Conservation (phyloP, 192 early-diverging fungal species). For the Mortierella hygrophila region DNA sequence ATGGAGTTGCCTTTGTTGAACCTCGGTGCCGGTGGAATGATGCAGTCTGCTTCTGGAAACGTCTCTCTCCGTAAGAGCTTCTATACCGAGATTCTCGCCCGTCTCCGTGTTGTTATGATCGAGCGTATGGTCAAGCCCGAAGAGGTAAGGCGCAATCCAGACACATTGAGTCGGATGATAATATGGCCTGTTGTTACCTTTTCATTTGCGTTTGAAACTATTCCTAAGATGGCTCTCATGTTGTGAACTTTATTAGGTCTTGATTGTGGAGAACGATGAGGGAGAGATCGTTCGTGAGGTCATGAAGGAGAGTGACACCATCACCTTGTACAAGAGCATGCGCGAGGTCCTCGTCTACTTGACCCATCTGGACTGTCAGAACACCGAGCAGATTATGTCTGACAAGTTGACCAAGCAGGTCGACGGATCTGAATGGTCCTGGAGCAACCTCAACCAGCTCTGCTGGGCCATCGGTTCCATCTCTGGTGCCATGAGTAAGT, state of each 20-base stretch:
- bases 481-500: constrained; percentile 89
- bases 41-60: constrained; percentile 58
- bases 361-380: constrained; percentile 94
- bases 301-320: constrained; percentile 98
- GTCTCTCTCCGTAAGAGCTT: constrained; percentile 77
- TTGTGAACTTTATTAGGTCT: constrained; percentile 64
- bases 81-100: constrained; percentile 88
- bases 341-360: constrained; percentile 97
- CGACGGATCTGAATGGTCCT: constrained; percentile 97
- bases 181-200: background rate
- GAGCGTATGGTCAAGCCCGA: constrained; percentile 99
- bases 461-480: constrained; percentile 99
- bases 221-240: background rate
- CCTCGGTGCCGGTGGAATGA: constrained; percentile 61
- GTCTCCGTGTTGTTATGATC: constrained; percentile 96
- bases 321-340: constrained; percentile 98
- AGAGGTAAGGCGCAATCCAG: constrained; percentile 70
- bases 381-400: constrained; percentile 97
- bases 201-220: background rate
- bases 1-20: constrained; percentile 72
- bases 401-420: constrained; percentile 94
- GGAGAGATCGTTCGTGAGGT: constrained; percentile 99
- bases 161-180: background rate
- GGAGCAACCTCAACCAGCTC: constrained; percentile 97
- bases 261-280: constrained; percentile 99